phyloP scores from a whole-genome alignment of 257 asterid genomes.

The Solanum virginianum region DNA sequence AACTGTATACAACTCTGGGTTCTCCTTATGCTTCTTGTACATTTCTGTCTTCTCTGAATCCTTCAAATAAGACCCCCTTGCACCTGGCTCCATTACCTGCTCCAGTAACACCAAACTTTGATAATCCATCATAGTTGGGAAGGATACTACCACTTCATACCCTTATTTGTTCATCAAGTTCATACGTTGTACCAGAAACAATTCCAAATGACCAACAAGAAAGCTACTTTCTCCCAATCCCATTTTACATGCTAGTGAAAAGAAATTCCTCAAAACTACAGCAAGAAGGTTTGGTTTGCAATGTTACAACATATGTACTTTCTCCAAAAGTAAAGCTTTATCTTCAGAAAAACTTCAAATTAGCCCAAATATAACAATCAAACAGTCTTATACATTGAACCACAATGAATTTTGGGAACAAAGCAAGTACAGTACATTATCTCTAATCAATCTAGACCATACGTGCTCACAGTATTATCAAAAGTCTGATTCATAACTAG shows the following conservation, averaged over 20 bases:
- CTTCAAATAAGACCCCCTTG: conserved; percentile 71
- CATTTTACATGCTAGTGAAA: neutral
- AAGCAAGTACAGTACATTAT: neutral
- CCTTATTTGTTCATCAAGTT: neutral
- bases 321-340: neutral
- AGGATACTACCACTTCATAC: neutral
- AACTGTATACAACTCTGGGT: conserved; percentile 72
- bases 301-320: neutral
- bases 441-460: neutral
- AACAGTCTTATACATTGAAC: neutral
- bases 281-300: neutral
- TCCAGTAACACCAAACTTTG: conserved; percentile 1
- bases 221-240: neutral
- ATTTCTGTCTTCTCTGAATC: conserved; percentile 84
- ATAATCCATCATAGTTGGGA: neutral
- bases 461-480: neutral
- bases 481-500: neutral
- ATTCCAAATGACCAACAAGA: neutral
- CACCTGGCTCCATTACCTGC: conserved; percentile 91
- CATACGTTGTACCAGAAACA: neutral
- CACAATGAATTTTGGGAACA: neutral
- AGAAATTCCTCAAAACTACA: neutral
- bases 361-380: neutral
- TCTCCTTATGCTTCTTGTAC: conserved; percentile 80
- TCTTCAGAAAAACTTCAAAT: neutral